A percentile compares a stretch with the other conserved stretches of the same genome.
Evolutionary conservation across 1,284 basidiomycete species (phyloP).

Genomic region (Heterobasidion annosum): DNA sequence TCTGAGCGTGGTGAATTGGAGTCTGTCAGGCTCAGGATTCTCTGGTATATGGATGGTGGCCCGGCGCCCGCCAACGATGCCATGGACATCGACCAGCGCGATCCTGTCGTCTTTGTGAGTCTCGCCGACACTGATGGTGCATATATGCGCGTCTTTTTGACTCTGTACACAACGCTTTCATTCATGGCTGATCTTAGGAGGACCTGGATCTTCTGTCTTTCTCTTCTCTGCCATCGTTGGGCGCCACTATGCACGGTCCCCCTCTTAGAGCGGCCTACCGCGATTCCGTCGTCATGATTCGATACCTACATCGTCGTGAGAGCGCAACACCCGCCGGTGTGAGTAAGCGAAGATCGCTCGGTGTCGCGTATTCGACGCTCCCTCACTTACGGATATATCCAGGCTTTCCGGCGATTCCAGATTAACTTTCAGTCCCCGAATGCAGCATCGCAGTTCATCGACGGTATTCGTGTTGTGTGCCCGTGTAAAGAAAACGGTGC

Average conservation of each 20-base stretch:
- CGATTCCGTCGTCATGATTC: slow-evolving; percentile 60
- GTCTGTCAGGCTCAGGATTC: slow-evolving; percentile 51
- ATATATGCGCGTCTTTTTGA: slow-evolving; percentile 5
- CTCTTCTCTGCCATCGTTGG: slow-evolving; percentile 21
- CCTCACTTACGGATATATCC: too few relatives aligned
- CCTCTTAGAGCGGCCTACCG: slow-evolving; percentile 73
- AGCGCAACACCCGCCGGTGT: neutral
- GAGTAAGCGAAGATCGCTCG: neutral
- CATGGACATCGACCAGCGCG: slow-evolving; percentile 32
- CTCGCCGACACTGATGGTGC: neutral
- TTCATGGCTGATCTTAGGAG: slow-evolving; percentile 28
- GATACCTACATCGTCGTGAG: slow-evolving; percentile 48
- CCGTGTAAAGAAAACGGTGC: slow-evolving; percentile 53
- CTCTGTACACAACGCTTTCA: slow-evolving; percentile 16
- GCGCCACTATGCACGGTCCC: slow-evolving; percentile 31
- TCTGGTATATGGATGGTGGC: slow-evolving; percentile 43
- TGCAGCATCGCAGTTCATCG: slow-evolving; percentile 47
- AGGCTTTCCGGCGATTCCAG: slow-evolving; percentile 60
- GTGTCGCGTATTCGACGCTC: slow-evolving; percentile 21
- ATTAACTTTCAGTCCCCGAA: slow-evolving; percentile 47
- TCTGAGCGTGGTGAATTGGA: slow-evolving; percentile 36
- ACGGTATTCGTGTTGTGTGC: slow-evolving; percentile 54
- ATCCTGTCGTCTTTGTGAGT: slow-evolving; percentile 54
- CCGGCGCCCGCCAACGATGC: slow-evolving; percentile 14
- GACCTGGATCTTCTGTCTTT: slow-evolving; percentile 64